Base-by-base conservation (phyloP, 2,329 filamentous ascomycete species). In the Fusarium illudens region DNA sequence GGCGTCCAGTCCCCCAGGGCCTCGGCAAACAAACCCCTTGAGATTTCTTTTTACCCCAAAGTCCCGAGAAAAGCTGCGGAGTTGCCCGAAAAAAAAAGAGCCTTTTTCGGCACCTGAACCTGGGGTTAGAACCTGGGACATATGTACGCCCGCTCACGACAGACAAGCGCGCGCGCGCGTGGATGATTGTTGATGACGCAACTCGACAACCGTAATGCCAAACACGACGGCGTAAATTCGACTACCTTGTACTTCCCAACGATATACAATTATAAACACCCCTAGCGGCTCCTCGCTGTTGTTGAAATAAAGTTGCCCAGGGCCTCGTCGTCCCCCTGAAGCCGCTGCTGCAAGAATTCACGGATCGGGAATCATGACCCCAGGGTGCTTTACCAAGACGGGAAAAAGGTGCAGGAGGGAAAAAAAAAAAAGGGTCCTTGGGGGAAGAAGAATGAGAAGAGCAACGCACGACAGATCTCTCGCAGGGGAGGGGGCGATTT, bases 291-390 rank as follows among this genome's bases (percentile, higher is more conserved):
- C 34, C 1, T 27, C 7, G 42, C 49, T 44, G 58, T 53, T 49
- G 66, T 72, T 57, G 29, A 64, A 69, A 53, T 67, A 71, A 55
- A 68, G 68, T 69, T 71, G 50, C 36, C 44, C 39, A 58, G 63
- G 55, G 48, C 51, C 54, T 50, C 59, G 50, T 56, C 22, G 9
- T 60, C 55, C 53, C n/a, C 59, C 33, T 59, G 52, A 57, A 61
- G 61, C 42, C 49, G 46, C 62, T 62, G 57, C 62, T 71, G 67
- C 67, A 69, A 61, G 55, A 63, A 48, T 65, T 73, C 62, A 67
- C 55, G 37, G 58, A 65, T 65, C 57, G 60, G 64, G 68, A 60
- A 73, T 64, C 51, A 59, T 42, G 25, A 48, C 46, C 42, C 42
- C 15, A 46, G 42, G 42, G 15, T 46, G 56, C 49, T 52, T 68